phyloP scores from a whole-genome alignment of 2,329 filamentous ascomycete species.

The Aspergillus cejpii region DNA sequence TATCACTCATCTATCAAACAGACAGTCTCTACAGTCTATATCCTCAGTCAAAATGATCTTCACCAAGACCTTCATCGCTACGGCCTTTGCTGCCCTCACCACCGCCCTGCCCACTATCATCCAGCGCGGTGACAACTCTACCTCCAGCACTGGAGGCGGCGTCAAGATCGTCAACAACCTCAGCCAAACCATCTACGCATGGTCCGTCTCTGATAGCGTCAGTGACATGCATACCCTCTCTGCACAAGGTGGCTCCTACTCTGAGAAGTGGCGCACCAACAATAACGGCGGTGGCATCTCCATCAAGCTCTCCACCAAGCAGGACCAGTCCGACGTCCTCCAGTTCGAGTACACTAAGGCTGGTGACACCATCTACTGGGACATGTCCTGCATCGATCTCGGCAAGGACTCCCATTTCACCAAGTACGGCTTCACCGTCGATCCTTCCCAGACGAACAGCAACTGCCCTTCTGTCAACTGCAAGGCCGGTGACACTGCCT shows the following conservation, averaged over 20 bases:
- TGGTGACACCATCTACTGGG: constrained; percentile 31
- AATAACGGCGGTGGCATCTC: constrained; percentile 38
- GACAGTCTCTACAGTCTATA: constrained; percentile 3
- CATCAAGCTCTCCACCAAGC: constrained; percentile 36
- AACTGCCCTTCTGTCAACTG: constrained; percentile 35
- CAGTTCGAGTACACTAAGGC: constrained; percentile 38
- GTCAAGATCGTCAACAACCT: constrained; percentile 39
- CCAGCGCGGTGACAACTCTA: constrained; percentile 18
- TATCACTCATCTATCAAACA: too few species aligned
- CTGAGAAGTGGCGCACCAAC: constrained; percentile 32
- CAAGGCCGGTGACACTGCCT: constrained; percentile 30
- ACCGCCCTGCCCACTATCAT: constrained; percentile 28
- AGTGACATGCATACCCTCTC: constrained; percentile 32
- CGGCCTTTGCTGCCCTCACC: constrained; percentile 28
- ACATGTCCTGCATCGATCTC: constrained; percentile 34
- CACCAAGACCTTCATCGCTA: constrained; percentile 31
- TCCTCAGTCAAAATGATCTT: constrained; percentile 32
- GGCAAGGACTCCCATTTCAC: constrained; percentile 26
- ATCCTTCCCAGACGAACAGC: constrained; percentile 23
- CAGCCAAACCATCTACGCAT: constrained; percentile 33
- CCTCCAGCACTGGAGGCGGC: constrained; percentile 23
- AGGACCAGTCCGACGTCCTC: constrained; percentile 32
- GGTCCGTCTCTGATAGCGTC: constrained; percentile 35
- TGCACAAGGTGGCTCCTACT: constrained; percentile 30
- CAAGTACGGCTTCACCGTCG: constrained; percentile 33